Percentiles rank a stretch among this genome's conserved stretches.
These are phyloP conservation scores for Sugiyamaella neomexicana DNA, from an alignment of 1,139 yeast genomes.

Conservation along the genomic window DNA sequence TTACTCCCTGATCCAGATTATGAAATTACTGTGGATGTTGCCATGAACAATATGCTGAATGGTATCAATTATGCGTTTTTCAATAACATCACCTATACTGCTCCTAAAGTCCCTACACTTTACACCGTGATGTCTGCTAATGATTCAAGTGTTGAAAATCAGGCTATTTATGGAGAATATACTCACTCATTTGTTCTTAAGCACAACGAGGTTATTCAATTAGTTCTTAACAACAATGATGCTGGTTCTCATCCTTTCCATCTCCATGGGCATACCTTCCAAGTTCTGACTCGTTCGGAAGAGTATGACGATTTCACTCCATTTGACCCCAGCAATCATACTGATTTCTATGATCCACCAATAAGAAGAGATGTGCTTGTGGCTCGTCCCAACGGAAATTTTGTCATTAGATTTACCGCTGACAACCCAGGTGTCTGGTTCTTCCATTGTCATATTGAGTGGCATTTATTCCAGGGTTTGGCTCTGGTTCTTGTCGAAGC, in stretches of 20 bases:
- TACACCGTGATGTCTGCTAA: slow-evolving; percentile 69
- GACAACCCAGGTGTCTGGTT: slow-evolving; percentile 91
- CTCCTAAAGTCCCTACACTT: slow-evolving; percentile 82
- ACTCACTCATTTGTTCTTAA: slow-evolving; percentile 72
- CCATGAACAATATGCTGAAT: slow-evolving; percentile 74
- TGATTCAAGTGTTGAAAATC: slow-evolving; percentile 51
- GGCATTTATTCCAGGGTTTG: slow-evolving; percentile 91
- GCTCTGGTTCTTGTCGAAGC: slow-evolving; percentile 75
- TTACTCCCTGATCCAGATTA: slow-evolving; percentile 66
- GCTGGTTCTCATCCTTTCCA: slow-evolving; percentile 89
- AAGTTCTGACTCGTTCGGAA: slow-evolving; percentile 57
- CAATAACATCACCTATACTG: slow-evolving; percentile 73
- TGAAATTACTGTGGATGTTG: slow-evolving; percentile 61
- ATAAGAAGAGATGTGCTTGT: slow-evolving; percentile 68
- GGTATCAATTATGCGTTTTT: slow-evolving; percentile 91
- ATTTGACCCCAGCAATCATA: slow-evolving; percentile 52
- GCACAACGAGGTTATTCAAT: slow-evolving; percentile 61
- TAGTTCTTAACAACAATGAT: slow-evolving; percentile 68
- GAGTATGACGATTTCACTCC: slow-evolving; percentile 52
- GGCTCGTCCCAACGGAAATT: slow-evolving; percentile 66
- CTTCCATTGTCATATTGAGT: slow-evolving; percentile 92
- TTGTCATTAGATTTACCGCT: slow-evolving; percentile 65
- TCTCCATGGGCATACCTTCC: slow-evolving; percentile 79
- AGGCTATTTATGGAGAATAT: slow-evolving; percentile 71
- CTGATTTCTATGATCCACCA: slow-evolving; percentile 60